A percentile compares a stretch with the other conserved stretches of the same genome.
Evolutionary conservation across 78 protist species (phyloP).

Genomic region (Pigoraptor vietnamica): DNA sequence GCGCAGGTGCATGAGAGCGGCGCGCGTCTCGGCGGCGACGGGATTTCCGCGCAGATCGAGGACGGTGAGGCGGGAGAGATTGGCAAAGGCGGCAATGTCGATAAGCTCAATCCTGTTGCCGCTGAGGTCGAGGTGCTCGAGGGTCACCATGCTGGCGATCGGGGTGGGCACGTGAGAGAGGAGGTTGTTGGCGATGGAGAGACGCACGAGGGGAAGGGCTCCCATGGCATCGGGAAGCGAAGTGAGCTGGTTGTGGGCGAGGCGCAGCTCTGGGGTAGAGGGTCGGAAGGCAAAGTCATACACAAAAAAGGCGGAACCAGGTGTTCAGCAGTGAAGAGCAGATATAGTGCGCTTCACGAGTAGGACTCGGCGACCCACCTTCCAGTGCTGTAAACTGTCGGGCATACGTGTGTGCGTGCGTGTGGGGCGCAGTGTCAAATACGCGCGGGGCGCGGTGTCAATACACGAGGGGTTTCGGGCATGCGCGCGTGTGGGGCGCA

Average conservation of each 20-base stretch:
- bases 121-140: not conserved
- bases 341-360: no score
- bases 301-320: no score
- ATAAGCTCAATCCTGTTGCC: not conserved
- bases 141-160: not conserved
- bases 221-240: not conserved
- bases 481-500: no score
- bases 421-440: no score
- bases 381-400: not conserved
- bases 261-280: not conserved
- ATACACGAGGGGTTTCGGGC: no score
- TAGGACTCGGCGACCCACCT: not conserved
- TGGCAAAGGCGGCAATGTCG: not conserved
- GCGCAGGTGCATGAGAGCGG: not conserved
- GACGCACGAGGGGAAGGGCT: not conserved
- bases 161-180: not conserved
- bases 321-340: no score
- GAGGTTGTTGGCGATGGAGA: not conserved
- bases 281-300: no score
- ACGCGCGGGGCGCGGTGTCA: no score
- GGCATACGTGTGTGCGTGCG: no score
- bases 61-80: not conserved
- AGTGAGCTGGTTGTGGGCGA: not conserved
- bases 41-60: not conserved
- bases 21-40: not conserved